Conservation (phyloP, 2,329 filamentous ascomycete species). For the Pleomassaria siparia region DNA sequence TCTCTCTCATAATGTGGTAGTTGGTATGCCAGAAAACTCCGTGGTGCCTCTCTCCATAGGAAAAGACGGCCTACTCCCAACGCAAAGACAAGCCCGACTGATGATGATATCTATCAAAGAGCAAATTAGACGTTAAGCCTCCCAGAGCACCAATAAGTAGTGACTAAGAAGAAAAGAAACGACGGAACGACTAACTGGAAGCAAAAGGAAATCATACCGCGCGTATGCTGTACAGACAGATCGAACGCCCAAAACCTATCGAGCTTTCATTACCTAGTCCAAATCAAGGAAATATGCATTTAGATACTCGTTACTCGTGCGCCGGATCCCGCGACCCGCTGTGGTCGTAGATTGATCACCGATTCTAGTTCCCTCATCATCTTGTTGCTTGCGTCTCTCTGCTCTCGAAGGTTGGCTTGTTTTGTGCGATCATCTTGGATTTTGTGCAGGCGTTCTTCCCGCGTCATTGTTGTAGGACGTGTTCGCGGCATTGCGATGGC, state of each 20-base stretch:
- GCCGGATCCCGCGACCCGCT: constrained; percentile 23
- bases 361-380: constrained; percentile 94
- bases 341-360: constrained; percentile 61
- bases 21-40: too few relatives aligned
- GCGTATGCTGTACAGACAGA: background rate
- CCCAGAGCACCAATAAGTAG: too few relatives aligned
- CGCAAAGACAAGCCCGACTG: too few relatives aligned
- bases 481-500: constrained; percentile 74
- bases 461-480: constrained; percentile 67
- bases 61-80: too few relatives aligned
- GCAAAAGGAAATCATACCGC: background rate
- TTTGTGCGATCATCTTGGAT: constrained; percentile 84
- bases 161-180: too few relatives aligned
- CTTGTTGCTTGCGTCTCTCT: constrained; percentile 76
- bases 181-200: background rate
- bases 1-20: too few relatives aligned
- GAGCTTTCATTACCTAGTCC: constrained; percentile 19
- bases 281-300: constrained; percentile 17
- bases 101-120: too few relatives aligned
- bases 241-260: constrained; percentile 5
- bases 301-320: constrained; percentile 38
- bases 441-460: constrained; percentile 84
- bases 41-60: too few relatives aligned
- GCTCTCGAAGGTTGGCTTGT: constrained; percentile 71
- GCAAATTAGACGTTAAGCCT: background rate